These are phyloP conservation scores for Onygenales sp. DNA, from an alignment of 2,329 filamentous ascomycete species.

Conservation along the genomic window DNA sequence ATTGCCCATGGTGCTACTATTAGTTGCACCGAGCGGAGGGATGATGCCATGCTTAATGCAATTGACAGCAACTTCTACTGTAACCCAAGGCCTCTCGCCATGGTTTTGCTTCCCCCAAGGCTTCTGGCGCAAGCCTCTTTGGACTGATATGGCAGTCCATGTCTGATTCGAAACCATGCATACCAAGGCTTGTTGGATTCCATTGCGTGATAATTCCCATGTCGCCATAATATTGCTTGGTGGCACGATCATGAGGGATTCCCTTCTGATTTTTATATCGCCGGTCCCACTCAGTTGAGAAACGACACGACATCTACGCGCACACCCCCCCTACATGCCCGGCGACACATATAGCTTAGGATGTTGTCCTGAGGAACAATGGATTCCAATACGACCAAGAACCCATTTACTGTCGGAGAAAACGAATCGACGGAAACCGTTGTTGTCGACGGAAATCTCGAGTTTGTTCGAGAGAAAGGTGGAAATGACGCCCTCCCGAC, in stretches of 20 bases:
- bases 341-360: no score
- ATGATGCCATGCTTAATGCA: neutral
- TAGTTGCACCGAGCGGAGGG: no score
- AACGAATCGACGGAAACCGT: neutral
- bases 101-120: neutral
- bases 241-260: neutral
- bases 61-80: neutral
- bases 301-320: neutral
- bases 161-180: neutral
- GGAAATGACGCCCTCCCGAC: constrained; percentile 5
- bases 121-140: neutral
- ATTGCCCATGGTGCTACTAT: no score
- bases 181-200: neutral
- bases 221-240: neutral
- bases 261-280: no score
- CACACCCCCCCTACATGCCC: no score
- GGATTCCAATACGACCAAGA: neutral
- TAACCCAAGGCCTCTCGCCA: neutral
- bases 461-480: neutral
- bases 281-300: neutral
- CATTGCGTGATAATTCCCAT: neutral
- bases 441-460: neutral
- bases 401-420: neutral
- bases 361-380: neutral
- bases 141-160: neutral